phyloP scores from a whole-genome alignment of 192 early-diverging fungal species.

The Rhizoclosmatium sp. region DNA sequence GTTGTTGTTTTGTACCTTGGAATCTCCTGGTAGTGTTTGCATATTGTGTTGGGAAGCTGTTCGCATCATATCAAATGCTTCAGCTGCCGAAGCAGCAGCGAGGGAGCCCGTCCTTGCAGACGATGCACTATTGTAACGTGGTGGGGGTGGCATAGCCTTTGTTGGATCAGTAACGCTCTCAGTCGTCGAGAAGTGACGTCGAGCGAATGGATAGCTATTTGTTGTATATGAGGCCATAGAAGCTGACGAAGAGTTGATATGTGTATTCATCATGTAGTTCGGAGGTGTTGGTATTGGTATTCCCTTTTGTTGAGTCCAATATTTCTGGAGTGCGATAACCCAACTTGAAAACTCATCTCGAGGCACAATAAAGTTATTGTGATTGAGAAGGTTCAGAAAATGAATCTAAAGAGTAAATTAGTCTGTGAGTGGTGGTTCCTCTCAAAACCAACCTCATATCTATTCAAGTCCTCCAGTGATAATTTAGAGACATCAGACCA shows the following conservation, averaged over 20 bases:
- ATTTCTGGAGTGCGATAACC: slow-evolving; percentile 14
- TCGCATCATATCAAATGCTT: not conserved
- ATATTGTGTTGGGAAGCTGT: not conserved
- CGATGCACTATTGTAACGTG: too few species aligned
- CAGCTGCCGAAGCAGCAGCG: not conserved
- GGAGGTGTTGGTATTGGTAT: too few species aligned
- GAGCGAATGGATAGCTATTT: too few species aligned
- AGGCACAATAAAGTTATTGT: slow-evolving; percentile 22
- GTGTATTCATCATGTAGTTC: too few species aligned
- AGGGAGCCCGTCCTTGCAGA: not conserved
- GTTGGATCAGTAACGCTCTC: too few species aligned
- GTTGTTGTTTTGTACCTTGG: too few species aligned
- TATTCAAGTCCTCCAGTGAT: slow-evolving; percentile 24
- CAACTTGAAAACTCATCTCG: slow-evolving; percentile 27
- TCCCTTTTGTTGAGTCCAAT: not conserved
- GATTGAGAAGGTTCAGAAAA: slow-evolving; percentile 26
- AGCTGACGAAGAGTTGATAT: too few species aligned
- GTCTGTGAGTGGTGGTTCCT: not conserved
- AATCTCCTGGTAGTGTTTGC: too few species aligned
- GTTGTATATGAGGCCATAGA: not conserved
- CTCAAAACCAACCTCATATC: slow-evolving; percentile 24
- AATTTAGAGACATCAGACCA: slow-evolving; percentile 40
- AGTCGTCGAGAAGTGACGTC: too few species aligned
- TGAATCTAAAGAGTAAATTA: slow-evolving; percentile 5
- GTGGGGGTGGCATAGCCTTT: too few species aligned